Evolutionary conservation across 345 rosid genomes (phyloP).

Genomic region (Populus alba): DNA sequence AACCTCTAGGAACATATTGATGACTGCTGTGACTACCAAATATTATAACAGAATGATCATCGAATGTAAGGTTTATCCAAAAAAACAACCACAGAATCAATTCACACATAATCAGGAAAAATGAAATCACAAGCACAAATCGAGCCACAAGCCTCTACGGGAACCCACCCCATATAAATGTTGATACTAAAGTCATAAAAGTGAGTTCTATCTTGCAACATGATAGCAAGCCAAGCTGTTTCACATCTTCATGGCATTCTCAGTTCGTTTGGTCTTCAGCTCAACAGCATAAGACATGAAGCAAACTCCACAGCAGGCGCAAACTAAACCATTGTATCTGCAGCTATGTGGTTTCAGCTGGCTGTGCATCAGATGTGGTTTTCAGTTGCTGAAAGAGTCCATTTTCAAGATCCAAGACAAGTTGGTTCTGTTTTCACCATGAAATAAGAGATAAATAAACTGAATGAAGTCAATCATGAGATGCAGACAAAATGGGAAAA

Average conservation of each 20-base stretch:
- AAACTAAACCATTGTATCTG: not conserved
- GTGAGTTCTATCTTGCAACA: constrained; percentile 5
- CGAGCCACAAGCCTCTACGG: not conserved
- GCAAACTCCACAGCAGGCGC: not conserved
- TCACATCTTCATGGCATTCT: constrained; percentile 5
- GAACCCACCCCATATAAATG: not conserved
- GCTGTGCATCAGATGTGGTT: constrained; percentile 14
- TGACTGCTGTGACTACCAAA: too few species aligned
- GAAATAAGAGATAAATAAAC: not conserved
- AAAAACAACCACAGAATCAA: not conserved
- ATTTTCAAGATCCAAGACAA: not conserved
- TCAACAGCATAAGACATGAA: not conserved
- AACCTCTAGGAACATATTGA: too few species aligned
- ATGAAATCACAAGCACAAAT: not conserved
- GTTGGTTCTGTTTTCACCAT: constrained; percentile 24
- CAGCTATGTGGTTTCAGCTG: constrained; percentile 1
- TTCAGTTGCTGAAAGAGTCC: not conserved
- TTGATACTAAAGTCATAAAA: not conserved
- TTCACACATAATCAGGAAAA: not conserved
- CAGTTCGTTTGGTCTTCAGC: not conserved
- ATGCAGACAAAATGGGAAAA: not conserved
- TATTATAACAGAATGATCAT: not conserved
- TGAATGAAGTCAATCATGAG: not conserved
- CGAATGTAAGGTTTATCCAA: not conserved
- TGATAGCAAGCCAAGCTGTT: constrained; percentile 4